phyloP scores from a whole-genome alignment of 345 rosid species.

The Camelina hispida region DNA sequence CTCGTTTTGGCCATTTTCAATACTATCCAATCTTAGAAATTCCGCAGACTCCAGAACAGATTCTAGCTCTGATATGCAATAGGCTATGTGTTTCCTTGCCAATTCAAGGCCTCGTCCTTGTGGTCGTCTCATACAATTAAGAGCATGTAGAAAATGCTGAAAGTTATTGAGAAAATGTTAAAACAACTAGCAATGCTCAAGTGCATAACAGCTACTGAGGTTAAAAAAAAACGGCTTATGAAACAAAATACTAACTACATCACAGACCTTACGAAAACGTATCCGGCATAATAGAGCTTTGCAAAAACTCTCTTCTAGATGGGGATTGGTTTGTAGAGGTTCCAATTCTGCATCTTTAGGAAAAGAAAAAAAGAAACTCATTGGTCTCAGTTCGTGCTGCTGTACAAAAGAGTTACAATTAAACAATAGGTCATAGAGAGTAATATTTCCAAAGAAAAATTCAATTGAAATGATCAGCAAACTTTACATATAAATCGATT shows the following conservation, averaged over 20 bases:
- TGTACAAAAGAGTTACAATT: constrained; percentile 15
- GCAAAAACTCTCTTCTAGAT: constrained; percentile 87
- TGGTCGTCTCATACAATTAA: constrained; percentile 82
- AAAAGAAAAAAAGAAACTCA: background rate
- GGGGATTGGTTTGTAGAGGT: constrained; percentile 71
- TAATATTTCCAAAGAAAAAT: background rate
- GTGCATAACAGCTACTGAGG: constrained; percentile 1
- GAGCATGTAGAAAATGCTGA: constrained; percentile 93
- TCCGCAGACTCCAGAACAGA: constrained; percentile 59
- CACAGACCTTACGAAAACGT: constrained; percentile 98
- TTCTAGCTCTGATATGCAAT: constrained; percentile 81
- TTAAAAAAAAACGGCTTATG: background rate
- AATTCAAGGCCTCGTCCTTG: constrained; percentile 94
- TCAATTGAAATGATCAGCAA: constrained; percentile 6
- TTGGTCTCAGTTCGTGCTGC: constrained; percentile 15
- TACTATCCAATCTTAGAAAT: constrained; percentile 51
- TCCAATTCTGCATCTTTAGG: constrained; percentile 71
- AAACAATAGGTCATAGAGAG: constrained; percentile 15
- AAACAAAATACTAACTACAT: constrained; percentile 6
- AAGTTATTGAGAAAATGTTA: constrained; percentile 39
- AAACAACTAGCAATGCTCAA: constrained; percentile 33
- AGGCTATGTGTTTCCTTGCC: constrained; percentile 88
- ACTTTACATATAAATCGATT: background rate
- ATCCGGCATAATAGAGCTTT: constrained; percentile 88
- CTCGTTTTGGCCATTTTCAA: constrained; percentile 47